Conservation (phyloP, 495 filamentous ascomycete genomes). For the Trichocladium antarcticum region DNA sequence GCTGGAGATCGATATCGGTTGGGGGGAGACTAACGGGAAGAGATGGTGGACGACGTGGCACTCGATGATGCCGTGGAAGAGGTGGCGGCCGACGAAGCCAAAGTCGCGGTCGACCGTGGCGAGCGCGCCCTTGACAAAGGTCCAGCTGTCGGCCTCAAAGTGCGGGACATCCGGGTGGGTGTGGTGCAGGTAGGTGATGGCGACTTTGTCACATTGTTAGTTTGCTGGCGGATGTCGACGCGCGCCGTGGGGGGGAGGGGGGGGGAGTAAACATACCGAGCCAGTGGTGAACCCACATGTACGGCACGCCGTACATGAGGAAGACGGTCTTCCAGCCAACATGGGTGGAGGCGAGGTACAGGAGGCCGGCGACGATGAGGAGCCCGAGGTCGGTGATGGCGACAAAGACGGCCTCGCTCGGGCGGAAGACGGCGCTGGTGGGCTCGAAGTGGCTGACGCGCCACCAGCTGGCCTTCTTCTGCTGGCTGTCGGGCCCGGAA, state of each 20-base stretch:
- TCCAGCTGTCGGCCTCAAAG: constrained; percentile 67
- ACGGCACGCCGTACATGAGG: constrained; percentile 85
- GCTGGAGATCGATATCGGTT: neutral
- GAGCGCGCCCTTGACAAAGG: constrained; percentile 73
- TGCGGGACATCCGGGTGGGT: constrained; percentile 73
- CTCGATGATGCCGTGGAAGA: constrained; percentile 86
- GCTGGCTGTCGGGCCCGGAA: constrained; percentile 78
- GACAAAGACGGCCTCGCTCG: constrained; percentile 76
- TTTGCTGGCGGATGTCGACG: neutral
- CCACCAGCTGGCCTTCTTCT: constrained; percentile 56
- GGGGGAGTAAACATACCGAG: constrained; percentile 44
- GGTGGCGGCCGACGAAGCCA: constrained; percentile 70
- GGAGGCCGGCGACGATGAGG: constrained; percentile 40
- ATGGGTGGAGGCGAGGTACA: constrained; percentile 50
- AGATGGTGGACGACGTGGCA: constrained; percentile 88
- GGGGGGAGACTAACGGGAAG: constrained; percentile 35
- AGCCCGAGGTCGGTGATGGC: constrained; percentile 73
- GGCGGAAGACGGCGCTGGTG: constrained; percentile 77
- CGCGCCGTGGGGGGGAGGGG: neutral
- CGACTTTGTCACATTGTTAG: constrained; percentile 43
- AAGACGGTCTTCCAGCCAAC: constrained; percentile 76
- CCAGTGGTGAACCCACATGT: constrained; percentile 98
- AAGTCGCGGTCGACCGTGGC: constrained; percentile 83
- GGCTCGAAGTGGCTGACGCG: constrained; percentile 95
- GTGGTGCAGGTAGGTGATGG: constrained; percentile 85